Evolutionary conservation across 345 rosid species (phyloP).

Genomic region (Noccaea caerulescens): DNA sequence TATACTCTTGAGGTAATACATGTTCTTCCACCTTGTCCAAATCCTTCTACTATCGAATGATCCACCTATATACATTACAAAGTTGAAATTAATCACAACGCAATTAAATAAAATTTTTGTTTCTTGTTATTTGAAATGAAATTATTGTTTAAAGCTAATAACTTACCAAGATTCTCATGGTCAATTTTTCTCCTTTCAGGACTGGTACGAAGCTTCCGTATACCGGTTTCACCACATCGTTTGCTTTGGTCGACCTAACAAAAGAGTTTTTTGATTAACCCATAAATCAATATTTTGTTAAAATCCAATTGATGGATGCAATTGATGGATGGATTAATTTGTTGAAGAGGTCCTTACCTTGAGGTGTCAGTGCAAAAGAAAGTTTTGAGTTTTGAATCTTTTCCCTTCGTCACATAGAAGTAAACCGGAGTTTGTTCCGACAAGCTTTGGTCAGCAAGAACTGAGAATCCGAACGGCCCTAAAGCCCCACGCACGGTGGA

Average conservation of each 20-base stretch:
- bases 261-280: neutral
- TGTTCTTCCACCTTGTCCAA: constrained; percentile 85
- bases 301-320: neutral
- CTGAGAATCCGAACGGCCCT: constrained; percentile 86
- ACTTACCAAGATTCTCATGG: constrained; percentile 71
- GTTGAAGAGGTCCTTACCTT: constrained; percentile 50
- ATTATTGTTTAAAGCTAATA: neutral
- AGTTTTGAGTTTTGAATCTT: constrained; percentile 48
- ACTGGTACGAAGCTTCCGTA: constrained; percentile 73
- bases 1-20: constrained; percentile 66
- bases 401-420: constrained; percentile 58
- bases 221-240: constrained; percentile 59
- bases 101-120: neutral
- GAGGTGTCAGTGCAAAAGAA: constrained; percentile 77
- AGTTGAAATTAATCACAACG: neutral
- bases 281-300: neutral
- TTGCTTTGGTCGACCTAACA: constrained; percentile 70
- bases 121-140: neutral
- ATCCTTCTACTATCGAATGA: constrained; percentile 80
- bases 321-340: neutral
- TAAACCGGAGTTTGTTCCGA: constrained; percentile 77
- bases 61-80: constrained; percentile 51
- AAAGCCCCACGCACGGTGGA: constrained; percentile 56
- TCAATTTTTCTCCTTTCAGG: constrained; percentile 67
- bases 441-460: constrained; percentile 66